Evolutionary conservation across 1,284 basidiomycete genomes (phyloP).

Genomic region (Ganoderma meredithae): DNA sequence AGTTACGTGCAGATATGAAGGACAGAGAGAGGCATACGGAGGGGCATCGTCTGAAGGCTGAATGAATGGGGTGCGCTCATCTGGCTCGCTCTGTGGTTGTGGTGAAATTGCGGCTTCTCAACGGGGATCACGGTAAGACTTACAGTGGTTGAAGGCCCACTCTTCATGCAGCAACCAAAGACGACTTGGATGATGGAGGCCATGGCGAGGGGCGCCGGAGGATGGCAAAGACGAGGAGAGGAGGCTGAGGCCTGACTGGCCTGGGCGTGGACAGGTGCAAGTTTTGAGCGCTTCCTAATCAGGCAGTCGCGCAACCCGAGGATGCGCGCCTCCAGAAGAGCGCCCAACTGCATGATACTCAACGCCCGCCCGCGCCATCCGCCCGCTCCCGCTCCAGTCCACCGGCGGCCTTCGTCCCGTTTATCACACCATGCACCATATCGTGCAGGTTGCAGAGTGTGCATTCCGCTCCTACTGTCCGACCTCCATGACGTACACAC

Average conservation of each 20-base stretch:
- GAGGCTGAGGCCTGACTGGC: not conserved
- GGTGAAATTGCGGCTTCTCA: conserved; percentile 4
- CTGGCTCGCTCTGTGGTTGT: conserved; percentile 34
- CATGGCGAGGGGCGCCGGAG: conserved; percentile 34
- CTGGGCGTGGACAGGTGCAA: conserved; percentile 24
- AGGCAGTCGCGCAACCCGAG: conserved; percentile 24
- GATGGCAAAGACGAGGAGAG: conserved; percentile 17
- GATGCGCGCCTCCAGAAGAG: not conserved
- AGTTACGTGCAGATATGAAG: not conserved
- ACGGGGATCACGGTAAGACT: not conserved
- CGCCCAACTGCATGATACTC: conserved; percentile 19
- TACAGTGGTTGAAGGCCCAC: conserved; percentile 26
- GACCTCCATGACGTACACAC: too few species aligned
- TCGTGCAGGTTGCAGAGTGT: too few species aligned
- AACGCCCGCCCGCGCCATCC: conserved; percentile 25
- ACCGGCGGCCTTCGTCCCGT: not conserved
- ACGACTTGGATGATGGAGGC: conserved; percentile 34
- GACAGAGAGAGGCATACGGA: conserved; percentile 22
- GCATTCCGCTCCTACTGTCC: too few species aligned
- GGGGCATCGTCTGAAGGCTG: conserved; percentile 39
- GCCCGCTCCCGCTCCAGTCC: not conserved
- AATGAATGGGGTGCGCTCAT: conserved; percentile 44
- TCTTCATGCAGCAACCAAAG: conserved; percentile 38
- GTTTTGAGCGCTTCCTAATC: conserved; percentile 26
- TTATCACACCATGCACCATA: too few species aligned